Evolutionary conservation across 208 protist species (phyloP).

Genomic region (Acanthamoeba healyi): DNA sequence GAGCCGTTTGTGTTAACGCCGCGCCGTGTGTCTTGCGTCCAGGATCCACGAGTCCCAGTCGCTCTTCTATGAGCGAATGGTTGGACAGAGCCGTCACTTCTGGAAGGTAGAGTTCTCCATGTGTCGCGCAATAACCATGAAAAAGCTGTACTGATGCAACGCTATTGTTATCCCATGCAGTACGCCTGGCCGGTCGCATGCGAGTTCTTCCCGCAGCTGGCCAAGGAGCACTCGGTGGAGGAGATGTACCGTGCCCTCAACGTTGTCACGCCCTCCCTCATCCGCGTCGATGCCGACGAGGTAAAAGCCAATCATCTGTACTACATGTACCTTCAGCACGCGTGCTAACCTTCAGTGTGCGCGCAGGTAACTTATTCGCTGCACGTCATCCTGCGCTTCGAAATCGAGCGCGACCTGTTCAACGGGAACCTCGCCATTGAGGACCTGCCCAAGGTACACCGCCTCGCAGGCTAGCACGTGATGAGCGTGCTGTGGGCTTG

Average conservation of each 20-base stretch:
- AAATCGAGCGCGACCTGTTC: constrained; percentile 38
- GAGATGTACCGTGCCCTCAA: constrained; percentile 50
- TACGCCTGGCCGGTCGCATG: neutral
- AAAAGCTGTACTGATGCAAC: no score
- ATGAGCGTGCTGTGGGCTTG: neutral
- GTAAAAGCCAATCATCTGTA: neutral
- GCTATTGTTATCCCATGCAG: no score
- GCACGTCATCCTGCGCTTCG: constrained; percentile 54
- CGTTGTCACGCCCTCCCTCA: constrained; percentile 33
- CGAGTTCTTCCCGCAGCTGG: neutral
- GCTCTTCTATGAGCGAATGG: constrained; percentile 59
- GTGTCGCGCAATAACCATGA: no score
- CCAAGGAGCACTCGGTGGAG: neutral
- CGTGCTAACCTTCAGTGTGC: no score
- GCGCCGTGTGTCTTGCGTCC: neutral
- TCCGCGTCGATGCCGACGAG: constrained; percentile 61
- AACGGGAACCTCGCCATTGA: constrained; percentile 11
- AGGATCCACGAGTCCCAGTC: constrained; percentile 62
- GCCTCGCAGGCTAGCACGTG: neutral
- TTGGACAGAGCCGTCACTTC: constrained; percentile 47
- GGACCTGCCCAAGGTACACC: neutral
- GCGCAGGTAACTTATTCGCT: constrained; percentile 46
- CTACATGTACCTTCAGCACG: neutral
- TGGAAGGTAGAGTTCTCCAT: neutral
- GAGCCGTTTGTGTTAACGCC: neutral